Evolutionary conservation across 345 rosid genomes (phyloP), one percentile per base, ranked within the genome.

Genomic region (Isatis tinctoria): DNA sequence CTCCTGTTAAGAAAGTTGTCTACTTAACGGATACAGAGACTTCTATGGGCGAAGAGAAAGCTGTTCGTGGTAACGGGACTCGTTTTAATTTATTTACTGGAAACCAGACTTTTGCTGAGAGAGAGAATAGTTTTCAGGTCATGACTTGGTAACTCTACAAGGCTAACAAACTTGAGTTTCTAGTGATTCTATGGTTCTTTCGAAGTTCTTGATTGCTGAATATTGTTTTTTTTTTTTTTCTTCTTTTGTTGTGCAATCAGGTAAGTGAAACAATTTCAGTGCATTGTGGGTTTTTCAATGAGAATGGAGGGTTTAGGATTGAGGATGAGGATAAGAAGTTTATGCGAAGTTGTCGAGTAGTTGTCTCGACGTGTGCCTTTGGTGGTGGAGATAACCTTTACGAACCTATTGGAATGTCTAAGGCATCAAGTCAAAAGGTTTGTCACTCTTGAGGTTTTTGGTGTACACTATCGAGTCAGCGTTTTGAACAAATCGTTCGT

Each of bases 351-450:
- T 89, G 96, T 78, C 64, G 79, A 78, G 83, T 74, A 41, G 97
- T 84, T 10, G 96, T 94, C 57, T 88, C 97, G 65, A 94, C 97
- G 30, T 94, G 96, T 86, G 89, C 97, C 4, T 94, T 94, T 81
- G 98, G 98, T 51, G 98, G 98, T 70, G 98, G 98, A 47, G 98
- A 94, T 83, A 85, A 88, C 74, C 98, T 94, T 76, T 88, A 91
- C 78, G 86, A 91, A 66, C 98, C 98, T 63, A 94, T 94, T 76
- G 97, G 95, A 78, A 89, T 89, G 91, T 77, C 86, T 8, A 76
- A 86, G 43, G 77, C 87, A 54, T 87, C 98, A 5, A 75, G 78
- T 76, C 74, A 69, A 75, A 94, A 88, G 93, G 98, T 93, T 78
- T 63, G 86, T 63, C 28, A 69, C 14, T 33, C 35, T n/a, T 58